A percentile compares a stretch with the other conserved stretches of the same genome.
These are phyloP conservation scores for Umbelopsis ramanniana DNA, from an alignment of 192 early-diverging fungal genomes.

Conservation along the genomic window DNA sequence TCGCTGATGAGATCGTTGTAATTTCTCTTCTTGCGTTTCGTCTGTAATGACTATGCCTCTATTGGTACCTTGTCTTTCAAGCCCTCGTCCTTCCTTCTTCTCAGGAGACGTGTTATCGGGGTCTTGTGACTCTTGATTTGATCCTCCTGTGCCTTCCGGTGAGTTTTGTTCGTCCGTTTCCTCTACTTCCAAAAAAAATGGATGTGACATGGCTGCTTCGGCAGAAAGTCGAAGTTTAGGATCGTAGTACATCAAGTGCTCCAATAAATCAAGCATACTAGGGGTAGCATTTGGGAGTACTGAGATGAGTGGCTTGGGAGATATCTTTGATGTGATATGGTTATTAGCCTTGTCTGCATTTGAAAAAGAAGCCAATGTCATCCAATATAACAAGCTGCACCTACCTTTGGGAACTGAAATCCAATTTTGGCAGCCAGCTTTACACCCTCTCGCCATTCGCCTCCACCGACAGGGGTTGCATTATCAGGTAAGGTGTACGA, in stretches of 20 bases:
- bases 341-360: background rate
- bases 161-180: conserved; percentile 33
- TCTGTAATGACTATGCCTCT: conserved; percentile 4
- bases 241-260: conserved; percentile 78
- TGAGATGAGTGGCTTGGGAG: conserved; percentile 53
- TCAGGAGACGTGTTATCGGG: conserved; percentile 8
- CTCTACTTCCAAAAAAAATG: conserved; percentile 55
- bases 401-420: conserved; percentile 64
- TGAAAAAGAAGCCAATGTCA: background rate
- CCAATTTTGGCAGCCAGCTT: conserved; percentile 71
- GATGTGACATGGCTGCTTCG: conserved; percentile 65
- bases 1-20: conserved; percentile 11
- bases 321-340: conserved; percentile 35
- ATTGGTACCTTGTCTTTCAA: conserved; percentile 14
- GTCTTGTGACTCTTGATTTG: conserved; percentile 22
- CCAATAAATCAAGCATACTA: conserved; percentile 65
- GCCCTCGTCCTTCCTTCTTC: background rate
- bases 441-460: conserved; percentile 76
- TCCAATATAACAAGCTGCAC: conserved; percentile 16
- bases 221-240: conserved; percentile 78
- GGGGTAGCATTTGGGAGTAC: conserved; percentile 63
- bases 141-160: conserved; percentile 5
- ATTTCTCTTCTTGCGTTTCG: background rate
- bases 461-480: conserved; percentile 35
- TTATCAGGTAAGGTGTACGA: background rate